Evolutionary conservation across 2,329 filamentous ascomycete species (phyloP).

Genomic region (Penicillium rolfsii): DNA sequence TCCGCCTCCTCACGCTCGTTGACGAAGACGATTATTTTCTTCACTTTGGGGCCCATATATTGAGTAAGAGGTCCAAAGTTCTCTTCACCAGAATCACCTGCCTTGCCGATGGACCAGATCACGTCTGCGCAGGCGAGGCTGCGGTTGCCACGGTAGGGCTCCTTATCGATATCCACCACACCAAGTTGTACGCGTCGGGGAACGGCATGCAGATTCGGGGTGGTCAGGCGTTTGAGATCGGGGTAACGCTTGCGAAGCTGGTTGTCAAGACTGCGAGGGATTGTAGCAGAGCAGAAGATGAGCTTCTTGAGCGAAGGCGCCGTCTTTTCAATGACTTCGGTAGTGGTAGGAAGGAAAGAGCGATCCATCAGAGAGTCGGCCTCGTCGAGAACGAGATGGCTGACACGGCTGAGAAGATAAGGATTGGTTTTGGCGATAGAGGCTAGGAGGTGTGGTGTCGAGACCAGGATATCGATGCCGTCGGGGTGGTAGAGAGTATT

Average conservation of each 20-base stretch:
- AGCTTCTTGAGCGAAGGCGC: conserved; percentile 82
- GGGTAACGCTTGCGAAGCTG: conserved; percentile 83
- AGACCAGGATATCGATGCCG: conserved; percentile 82
- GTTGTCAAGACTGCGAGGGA: conserved; percentile 84
- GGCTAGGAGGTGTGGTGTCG: conserved; percentile 85
- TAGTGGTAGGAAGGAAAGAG: conserved; percentile 84
- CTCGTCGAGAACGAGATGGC: conserved; percentile 88
- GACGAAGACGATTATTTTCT: conserved; percentile 92
- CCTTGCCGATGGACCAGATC: conserved; percentile 89
- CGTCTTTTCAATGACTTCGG: conserved; percentile 77
- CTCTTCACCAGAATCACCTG: conserved; percentile 55
- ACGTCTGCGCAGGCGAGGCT: conserved; percentile 90
- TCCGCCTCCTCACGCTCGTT: conserved; percentile 91
- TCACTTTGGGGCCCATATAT: conserved; percentile 61
- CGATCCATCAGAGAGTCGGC: conserved; percentile 95
- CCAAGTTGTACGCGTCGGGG: conserved; percentile 91
- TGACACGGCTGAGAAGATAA: conserved; percentile 88
- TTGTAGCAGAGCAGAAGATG: conserved; percentile 93
- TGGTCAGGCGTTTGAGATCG: conserved; percentile 81
- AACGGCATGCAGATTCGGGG: conserved; percentile 94
- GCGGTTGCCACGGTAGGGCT: conserved; percentile 94
- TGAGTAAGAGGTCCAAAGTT: conserved; percentile 37
- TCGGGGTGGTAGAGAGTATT: conserved; percentile 77
- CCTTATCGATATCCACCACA: conserved; percentile 85
- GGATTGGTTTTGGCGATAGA: conserved; percentile 89